phyloP scores from a whole-genome alignment of 2,329 filamentous ascomycete species.

The Scedosporium minutisporum region DNA sequence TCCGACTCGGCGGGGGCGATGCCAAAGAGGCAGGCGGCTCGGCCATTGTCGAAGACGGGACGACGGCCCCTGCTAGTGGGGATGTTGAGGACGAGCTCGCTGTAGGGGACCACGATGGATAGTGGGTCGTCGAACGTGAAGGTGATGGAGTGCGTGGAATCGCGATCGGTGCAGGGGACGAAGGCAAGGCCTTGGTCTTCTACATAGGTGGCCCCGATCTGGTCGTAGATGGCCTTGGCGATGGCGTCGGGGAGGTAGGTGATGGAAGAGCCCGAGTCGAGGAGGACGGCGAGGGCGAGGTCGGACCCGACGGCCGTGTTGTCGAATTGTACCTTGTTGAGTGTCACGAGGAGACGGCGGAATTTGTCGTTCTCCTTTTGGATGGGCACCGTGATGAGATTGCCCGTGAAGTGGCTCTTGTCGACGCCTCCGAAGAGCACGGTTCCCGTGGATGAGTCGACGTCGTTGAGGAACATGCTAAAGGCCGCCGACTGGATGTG shows the following conservation, averaged over 20 bases:
- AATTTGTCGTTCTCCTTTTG: constrained; percentile 42
- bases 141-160: constrained; percentile 34
- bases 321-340: constrained; percentile 48
- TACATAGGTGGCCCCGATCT: constrained; percentile 51
- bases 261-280: constrained; percentile 62
- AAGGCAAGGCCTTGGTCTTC: constrained; percentile 43
- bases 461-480: constrained; percentile 67
- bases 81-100: constrained; percentile 49
- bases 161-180: constrained; percentile 45
- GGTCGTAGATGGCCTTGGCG: constrained; percentile 43
- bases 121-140: constrained; percentile 36
- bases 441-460: constrained; percentile 53
- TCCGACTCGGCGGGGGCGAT: constrained; percentile 47
- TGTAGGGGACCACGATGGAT: constrained; percentile 43
- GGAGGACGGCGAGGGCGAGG: constrained; percentile 51
- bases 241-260: constrained; percentile 55
- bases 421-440: constrained; percentile 72
- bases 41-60: constrained; percentile 43
- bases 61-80: constrained; percentile 34
- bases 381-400: constrained; percentile 58
- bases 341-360: constrained; percentile 57
- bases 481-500: constrained; percentile 58
- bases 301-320: constrained; percentile 30
- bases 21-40: constrained; percentile 55
- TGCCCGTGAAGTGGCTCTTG: constrained; percentile 51